phyloP scores from a whole-genome alignment of 129 eudicot genomes.

The Flaveria ramosissima region DNA sequence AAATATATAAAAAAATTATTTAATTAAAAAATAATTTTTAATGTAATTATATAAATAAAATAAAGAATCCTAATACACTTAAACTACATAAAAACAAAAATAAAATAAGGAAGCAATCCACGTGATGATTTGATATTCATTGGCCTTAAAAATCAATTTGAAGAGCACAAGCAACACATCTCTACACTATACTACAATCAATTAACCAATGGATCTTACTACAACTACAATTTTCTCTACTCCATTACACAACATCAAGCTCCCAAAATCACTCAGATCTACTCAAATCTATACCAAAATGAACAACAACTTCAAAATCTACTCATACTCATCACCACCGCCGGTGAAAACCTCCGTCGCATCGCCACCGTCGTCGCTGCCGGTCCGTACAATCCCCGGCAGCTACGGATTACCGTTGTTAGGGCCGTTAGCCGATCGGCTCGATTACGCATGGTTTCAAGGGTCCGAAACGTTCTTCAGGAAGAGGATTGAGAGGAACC shows the following conservation, averaged over 20 bases:
- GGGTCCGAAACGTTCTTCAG: slow-evolving; percentile 50
- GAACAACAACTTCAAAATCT: background rate
- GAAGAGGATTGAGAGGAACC: slow-evolving; percentile 44
- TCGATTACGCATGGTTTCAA: slow-evolving; percentile 52
- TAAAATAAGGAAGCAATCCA: background rate
- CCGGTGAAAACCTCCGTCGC: slow-evolving; percentile 23
- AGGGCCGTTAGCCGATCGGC: slow-evolving; percentile 56
- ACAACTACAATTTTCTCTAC: background rate
- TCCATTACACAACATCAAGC: background rate
- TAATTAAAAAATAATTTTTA: too few relatives aligned
- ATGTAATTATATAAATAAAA: too few relatives aligned
- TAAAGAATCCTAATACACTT: too few relatives aligned
- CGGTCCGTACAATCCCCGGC: slow-evolving; percentile 60
- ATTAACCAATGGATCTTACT: background rate
- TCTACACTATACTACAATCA: background rate
- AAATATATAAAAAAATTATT: too few relatives aligned
- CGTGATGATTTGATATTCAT: background rate
- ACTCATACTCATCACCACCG: slow-evolving; percentile 28
- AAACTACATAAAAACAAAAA: too few relatives aligned
- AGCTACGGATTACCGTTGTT: slow-evolving; percentile 52
- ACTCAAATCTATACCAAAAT: background rate
- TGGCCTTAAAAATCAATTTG: background rate
- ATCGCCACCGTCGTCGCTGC: slow-evolving; percentile 28
- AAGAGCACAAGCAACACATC: background rate
- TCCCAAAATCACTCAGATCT: background rate